Conservation (phyloP, 495 filamentous ascomycete species). For the Penicillium nucicola region DNA sequence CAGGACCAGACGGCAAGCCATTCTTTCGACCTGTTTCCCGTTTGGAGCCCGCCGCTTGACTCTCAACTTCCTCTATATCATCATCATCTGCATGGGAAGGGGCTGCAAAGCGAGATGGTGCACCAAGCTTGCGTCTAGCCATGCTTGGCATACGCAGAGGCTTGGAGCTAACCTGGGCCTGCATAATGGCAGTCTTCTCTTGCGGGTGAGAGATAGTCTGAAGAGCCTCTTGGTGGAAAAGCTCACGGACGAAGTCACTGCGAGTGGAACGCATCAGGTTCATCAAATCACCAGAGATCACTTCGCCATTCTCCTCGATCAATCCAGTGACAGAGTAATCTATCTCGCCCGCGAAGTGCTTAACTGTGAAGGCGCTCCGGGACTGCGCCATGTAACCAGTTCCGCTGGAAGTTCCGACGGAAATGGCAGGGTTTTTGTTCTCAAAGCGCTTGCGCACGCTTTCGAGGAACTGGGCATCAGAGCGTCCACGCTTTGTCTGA, state of each 20-base stretch:
- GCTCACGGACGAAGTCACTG: conserved; percentile 80
- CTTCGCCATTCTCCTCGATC: conserved; percentile 91
- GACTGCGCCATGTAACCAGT: conserved; percentile 78
- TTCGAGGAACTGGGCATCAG: conserved; percentile 85
- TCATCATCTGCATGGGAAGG: conserved; percentile 42
- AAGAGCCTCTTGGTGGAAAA: conserved; percentile 91
- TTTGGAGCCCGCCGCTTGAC: conserved; percentile 37
- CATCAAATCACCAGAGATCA: conserved; percentile 94
- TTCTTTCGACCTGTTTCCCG: conserved; percentile 37
- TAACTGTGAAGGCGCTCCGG: conserved; percentile 78
- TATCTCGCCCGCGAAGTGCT: conserved; percentile 95
- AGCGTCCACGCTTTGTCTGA: conserved; percentile 83
- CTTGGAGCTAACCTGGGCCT: conserved; percentile 93
- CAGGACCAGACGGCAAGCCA: conserved; percentile 41
- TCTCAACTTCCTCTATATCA: conserved; percentile 52
- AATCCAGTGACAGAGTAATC: conserved; percentile 85
- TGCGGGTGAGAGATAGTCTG: conserved; percentile 87
- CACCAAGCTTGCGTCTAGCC: conserved; percentile 66
- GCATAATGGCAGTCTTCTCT: conserved; percentile 87
- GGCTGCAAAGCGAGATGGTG: conserved; percentile 34
- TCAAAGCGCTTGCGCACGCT: conserved; percentile 90
- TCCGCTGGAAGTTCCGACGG: conserved; percentile 65
- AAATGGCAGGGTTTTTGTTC: conserved; percentile 86
- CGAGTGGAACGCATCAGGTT: conserved; percentile 86
- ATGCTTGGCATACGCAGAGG: conserved; percentile 90